Conservation (phyloP, 306 rosid genomes). For the Prinsepia uniflora region DNA sequence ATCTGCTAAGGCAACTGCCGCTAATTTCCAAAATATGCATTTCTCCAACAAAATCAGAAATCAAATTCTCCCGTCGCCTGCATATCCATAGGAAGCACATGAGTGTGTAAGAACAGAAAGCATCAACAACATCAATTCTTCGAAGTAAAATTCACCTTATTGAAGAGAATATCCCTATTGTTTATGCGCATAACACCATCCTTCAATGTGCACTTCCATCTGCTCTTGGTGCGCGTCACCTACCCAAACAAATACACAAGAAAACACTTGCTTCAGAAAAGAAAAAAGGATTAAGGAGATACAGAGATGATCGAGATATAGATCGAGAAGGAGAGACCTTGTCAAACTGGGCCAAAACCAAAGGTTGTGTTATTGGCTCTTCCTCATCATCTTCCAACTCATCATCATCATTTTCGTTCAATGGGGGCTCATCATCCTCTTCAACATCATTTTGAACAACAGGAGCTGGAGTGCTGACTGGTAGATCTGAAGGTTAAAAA, state of each 20-base stretch:
- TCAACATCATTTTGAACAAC: slow-evolving; percentile 40
- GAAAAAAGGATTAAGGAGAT: too few relatives aligned
- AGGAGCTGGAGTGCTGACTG: slow-evolving; percentile 77
- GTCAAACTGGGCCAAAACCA: slow-evolving; percentile 98
- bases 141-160: slow-evolving; percentile 53
- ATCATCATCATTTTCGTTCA: slow-evolving; percentile 95
- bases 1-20: slow-evolving; percentile 29
- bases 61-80: slow-evolving; percentile 99
- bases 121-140: slow-evolving; percentile 16
- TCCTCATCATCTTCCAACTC: slow-evolving; percentile 93
- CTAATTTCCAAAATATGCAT: slow-evolving; percentile 19
- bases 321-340: slow-evolving; percentile 42
- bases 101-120: slow-evolving; percentile 12
- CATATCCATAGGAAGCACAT: slow-evolving; percentile 18
- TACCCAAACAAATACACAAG: slow-evolving; percentile 26
- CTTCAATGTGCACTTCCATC: slow-evolving; percentile 94
- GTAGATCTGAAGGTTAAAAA: slow-evolving; percentile 43
- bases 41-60: slow-evolving; percentile 58
- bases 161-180: slow-evolving; percentile 90
- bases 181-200: slow-evolving; percentile 98
- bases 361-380: slow-evolving; percentile 73
- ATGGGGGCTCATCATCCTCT: slow-evolving; percentile 80
- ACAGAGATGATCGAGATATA: neutral
- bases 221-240: slow-evolving; percentile 99
- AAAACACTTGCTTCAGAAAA: slow-evolving; percentile 1